Evolutionary conservation across 225 moss, liverwort and hornwort species (phyloP).

Genomic region (Pseudoscleropodium purum): DNA sequence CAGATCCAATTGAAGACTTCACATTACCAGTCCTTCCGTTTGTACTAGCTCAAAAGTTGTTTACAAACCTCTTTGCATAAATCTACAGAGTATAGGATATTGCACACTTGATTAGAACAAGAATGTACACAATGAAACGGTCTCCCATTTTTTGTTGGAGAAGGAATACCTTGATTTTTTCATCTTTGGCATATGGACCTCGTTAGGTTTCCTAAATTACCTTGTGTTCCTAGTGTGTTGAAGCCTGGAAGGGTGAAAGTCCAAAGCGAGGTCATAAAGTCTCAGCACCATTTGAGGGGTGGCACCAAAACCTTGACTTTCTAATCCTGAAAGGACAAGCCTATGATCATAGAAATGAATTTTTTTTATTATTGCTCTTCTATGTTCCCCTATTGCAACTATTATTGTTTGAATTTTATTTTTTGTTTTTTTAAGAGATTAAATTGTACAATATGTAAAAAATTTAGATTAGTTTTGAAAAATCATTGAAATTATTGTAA

Average conservation of each 20-base stretch:
- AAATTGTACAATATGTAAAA: not conserved
- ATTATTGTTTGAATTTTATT: not conserved
- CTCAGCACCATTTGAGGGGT: not conserved
- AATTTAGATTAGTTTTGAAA: not conserved
- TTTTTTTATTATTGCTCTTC: not conserved
- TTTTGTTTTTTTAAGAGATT: not conserved
- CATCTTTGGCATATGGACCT: not conserved
- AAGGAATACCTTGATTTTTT: not conserved
- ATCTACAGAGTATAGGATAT: not conserved
- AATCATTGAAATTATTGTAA: not conserved
- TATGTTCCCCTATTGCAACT: not conserved
- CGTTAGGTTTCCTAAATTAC: not conserved
- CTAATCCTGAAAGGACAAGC: not conserved
- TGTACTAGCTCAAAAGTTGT: not conserved
- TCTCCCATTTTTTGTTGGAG: not conserved
- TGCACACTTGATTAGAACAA: not conserved
- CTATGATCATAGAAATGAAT: not conserved
- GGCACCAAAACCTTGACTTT: too few species aligned
- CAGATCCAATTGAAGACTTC: not conserved
- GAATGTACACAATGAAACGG: not conserved
- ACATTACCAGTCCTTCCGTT: not conserved
- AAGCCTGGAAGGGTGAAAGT: not conserved
- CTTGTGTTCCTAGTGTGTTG: not conserved
- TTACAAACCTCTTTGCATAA: not conserved
- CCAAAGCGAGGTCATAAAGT: not conserved